Evolutionary conservation across 495 filamentous ascomycete genomes (phyloP).

Genomic region (Lichenothelia convexa): DNA sequence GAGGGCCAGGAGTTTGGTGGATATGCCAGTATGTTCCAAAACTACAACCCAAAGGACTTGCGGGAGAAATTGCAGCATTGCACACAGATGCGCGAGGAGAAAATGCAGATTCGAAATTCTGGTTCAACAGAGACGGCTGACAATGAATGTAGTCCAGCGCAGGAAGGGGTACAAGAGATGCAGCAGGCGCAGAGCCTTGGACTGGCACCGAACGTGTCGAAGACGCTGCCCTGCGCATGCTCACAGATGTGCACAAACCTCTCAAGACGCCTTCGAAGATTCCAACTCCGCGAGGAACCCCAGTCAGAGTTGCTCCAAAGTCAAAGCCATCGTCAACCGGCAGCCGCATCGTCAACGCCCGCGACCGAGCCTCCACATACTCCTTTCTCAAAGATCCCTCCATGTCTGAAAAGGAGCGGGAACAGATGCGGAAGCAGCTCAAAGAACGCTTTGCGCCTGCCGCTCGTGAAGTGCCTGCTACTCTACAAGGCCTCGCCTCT

Average conservation of each 20-base stretch:
- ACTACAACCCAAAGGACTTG: too few relatives aligned
- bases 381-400: slow-evolving; percentile 37
- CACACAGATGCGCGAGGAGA: too few relatives aligned
- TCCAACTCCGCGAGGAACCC: slow-evolving; percentile 16
- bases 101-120: too few relatives aligned
- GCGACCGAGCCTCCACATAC: slow-evolving; percentile 63
- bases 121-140: too few relatives aligned
- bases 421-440: slow-evolving; percentile 49
- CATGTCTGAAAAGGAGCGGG: slow-evolving; percentile 49
- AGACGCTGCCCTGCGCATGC: slow-evolving; percentile 75
- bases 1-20: too few relatives aligned
- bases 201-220: slow-evolving; percentile 52
- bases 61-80: too few relatives aligned
- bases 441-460: slow-evolving; percentile 61
- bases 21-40: too few relatives aligned
- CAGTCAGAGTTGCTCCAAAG: slow-evolving; percentile 34
- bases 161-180: slow-evolving; percentile 51
- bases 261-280: slow-evolving; percentile 31
- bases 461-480: slow-evolving; percentile 57
- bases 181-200: slow-evolving; percentile 60
- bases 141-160: too few relatives aligned
- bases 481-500: slow-evolving; percentile 58
- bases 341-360: slow-evolving; percentile 49
- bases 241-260: slow-evolving; percentile 63
- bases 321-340: slow-evolving; percentile 28